Evolutionary conservation across 345 rosid genomes (phyloP).

Genomic region (Moricandia arvensis): DNA sequence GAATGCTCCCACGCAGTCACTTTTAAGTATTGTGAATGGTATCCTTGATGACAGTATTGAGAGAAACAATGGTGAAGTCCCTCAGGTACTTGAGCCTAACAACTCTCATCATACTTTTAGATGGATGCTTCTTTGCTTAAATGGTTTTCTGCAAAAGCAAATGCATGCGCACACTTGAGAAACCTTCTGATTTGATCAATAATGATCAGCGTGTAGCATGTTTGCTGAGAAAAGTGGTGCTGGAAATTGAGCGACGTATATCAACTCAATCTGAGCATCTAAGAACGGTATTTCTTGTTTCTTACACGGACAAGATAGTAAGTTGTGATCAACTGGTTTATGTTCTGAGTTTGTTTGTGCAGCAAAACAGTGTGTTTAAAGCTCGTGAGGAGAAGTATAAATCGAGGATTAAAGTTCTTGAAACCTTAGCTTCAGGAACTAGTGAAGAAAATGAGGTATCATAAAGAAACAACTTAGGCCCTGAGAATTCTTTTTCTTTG

Average conservation of each 20-base stretch:
- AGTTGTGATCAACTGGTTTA: not conserved
- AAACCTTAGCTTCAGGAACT: slow-evolving; percentile 78
- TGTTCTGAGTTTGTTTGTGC: slow-evolving; percentile 27
- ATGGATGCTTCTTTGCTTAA: not conserved
- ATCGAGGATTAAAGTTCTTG: slow-evolving; percentile 83
- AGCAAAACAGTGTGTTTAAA: slow-evolving; percentile 96
- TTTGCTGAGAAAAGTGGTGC: slow-evolving; percentile 76
- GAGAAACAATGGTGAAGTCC: slow-evolving; percentile 66
- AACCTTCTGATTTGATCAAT: slow-evolving; percentile 25
- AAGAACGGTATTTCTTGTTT: slow-evolving; percentile 59
- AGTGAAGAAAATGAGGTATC: slow-evolving; percentile 71
- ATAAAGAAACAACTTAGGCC: not conserved
- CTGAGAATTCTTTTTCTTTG: not conserved
- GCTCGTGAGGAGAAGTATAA: slow-evolving; percentile 88
- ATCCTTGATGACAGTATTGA: slow-evolving; percentile 84
- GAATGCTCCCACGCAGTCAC: slow-evolving; percentile 94
- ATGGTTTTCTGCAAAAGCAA: slow-evolving; percentile 36
- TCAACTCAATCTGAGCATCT: slow-evolving; percentile 94
- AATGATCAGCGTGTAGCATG: slow-evolving; percentile 72
- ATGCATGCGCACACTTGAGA: slow-evolving; percentile 34
- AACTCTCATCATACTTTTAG: not conserved
- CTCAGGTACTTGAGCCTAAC: slow-evolving; percentile 58
- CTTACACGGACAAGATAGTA: not conserved
- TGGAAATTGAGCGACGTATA: slow-evolving; percentile 91
- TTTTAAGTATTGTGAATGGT: slow-evolving; percentile 75